A percentile compares a stretch with the other conserved stretches of the same genome.
These are phyloP conservation scores for Oryza glaberrima DNA, from an alignment of 176 grass and related monocot genomes.

Conservation along the genomic window DNA sequence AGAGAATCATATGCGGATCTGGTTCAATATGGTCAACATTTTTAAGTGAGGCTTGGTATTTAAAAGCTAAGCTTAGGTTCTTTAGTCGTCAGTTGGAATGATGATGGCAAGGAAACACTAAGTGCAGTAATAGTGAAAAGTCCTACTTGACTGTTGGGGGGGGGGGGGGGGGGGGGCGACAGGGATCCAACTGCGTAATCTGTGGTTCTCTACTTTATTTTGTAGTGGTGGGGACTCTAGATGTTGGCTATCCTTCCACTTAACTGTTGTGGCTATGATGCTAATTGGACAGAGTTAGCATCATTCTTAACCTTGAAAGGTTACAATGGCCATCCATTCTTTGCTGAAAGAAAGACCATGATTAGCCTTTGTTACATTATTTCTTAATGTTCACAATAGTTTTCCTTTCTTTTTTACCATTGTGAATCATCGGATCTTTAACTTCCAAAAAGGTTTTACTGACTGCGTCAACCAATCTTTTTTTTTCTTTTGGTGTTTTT, in stretches of 20 bases:
- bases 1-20: background rate
- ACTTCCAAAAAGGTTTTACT: background rate
- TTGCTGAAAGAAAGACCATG: conserved; percentile 29
- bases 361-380: conserved; percentile 31
- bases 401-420: background rate
- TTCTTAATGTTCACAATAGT: background rate
- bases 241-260: conserved; percentile 18
- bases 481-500: background rate
- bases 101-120: conserved; percentile 24
- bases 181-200: conserved; percentile 30
- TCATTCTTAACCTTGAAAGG: background rate
- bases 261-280: conserved; percentile 23
- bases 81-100: conserved; percentile 34
- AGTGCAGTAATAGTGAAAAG: conserved; percentile 24
- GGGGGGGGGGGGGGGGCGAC: background rate
- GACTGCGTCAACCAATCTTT: background rate
- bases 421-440: background rate
- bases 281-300: conserved; percentile 3
- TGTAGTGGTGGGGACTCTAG: conserved; percentile 23
- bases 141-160: conserved; percentile 29
- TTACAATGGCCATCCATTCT: background rate
- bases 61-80: conserved; percentile 23
- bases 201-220: conserved; percentile 19
- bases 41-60: conserved; percentile 33
- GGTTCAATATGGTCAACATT: conserved; percentile 1